phyloP scores from a whole-genome alignment of 78 protist species.

The Guillardia theta region DNA sequence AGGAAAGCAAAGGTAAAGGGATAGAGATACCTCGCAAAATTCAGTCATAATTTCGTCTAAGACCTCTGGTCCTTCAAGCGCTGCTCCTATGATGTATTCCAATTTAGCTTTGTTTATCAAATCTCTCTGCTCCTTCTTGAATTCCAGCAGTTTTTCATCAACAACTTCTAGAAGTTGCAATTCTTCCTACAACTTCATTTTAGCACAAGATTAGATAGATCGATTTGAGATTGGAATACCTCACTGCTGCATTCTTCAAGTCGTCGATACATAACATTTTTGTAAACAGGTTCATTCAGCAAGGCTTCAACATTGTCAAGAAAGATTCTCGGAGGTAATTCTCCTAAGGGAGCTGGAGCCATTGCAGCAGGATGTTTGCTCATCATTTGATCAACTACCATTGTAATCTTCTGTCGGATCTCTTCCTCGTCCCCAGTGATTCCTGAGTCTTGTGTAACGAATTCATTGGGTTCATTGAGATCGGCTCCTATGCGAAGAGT shows the following conservation, averaged over 20 bases:
- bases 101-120: neutral
- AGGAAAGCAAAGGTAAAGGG: neutral
- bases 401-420: too few species aligned
- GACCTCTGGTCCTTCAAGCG: neutral
- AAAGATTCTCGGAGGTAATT: neutral
- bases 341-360: neutral
- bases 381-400: neutral
- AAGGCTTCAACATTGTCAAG: neutral
- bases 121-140: neutral
- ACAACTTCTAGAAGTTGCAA: neutral
- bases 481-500: too few species aligned
- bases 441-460: too few species aligned
- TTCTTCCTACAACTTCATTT: neutral
- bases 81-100: neutral
- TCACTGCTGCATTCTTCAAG: conserved; percentile 9
- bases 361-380: neutral
- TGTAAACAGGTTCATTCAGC: conserved; percentile 31
- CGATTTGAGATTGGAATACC: neutral
- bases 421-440: too few species aligned
- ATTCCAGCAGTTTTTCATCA: neutral
- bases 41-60: neutral
- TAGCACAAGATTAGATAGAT: neutral
- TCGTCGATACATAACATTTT: conserved; percentile 6
- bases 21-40: neutral
- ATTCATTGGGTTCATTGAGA: too few species aligned